phyloP scores from a whole-genome alignment of 169 alveolate species.

The Perkinsus chesapeaki region DNA sequence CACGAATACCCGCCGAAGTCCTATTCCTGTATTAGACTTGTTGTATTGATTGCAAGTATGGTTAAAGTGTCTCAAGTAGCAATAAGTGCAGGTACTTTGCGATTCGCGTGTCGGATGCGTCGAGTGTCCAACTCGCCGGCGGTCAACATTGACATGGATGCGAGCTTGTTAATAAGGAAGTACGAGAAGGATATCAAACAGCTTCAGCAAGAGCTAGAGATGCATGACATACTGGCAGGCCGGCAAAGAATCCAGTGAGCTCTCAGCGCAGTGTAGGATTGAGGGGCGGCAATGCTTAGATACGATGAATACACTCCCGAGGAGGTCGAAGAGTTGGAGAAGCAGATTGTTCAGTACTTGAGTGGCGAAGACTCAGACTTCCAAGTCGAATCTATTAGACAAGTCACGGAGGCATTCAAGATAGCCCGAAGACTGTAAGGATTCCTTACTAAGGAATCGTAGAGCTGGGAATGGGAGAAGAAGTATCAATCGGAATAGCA shows the following conservation, averaged over 20 bases:
- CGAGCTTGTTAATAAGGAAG: conserved; percentile 42
- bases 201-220: conserved; percentile 80
- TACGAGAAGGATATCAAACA: conserved; percentile 80
- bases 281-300: conserved; percentile 6
- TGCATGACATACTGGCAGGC: conserved; percentile 82
- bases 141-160: conserved; percentile 48
- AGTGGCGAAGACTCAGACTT: conserved; percentile 69
- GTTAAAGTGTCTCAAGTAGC: background rate
- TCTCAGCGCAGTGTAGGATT: too few relatives aligned
- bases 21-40: too few relatives aligned
- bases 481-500: background rate
- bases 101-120: conserved; percentile 84
- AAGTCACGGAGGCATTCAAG: conserved; percentile 48
- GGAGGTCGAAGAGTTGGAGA: conserved; percentile 49
- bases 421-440: background rate
- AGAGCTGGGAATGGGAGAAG: background rate
- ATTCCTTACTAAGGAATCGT: background rate
- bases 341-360: conserved; percentile 50
- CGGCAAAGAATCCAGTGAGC: conserved; percentile 59
- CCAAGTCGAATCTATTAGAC: conserved; percentile 65
- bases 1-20: too few relatives aligned
- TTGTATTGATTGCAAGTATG: too few relatives aligned
- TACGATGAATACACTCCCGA: conserved; percentile 82
- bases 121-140: conserved; percentile 48
- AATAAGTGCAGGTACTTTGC: conserved; percentile 75